Evolutionary conservation across 306 rosid genomes (phyloP), one percentile per base, ranked within the genome.

Genomic region (Vigna mungo): DNA sequence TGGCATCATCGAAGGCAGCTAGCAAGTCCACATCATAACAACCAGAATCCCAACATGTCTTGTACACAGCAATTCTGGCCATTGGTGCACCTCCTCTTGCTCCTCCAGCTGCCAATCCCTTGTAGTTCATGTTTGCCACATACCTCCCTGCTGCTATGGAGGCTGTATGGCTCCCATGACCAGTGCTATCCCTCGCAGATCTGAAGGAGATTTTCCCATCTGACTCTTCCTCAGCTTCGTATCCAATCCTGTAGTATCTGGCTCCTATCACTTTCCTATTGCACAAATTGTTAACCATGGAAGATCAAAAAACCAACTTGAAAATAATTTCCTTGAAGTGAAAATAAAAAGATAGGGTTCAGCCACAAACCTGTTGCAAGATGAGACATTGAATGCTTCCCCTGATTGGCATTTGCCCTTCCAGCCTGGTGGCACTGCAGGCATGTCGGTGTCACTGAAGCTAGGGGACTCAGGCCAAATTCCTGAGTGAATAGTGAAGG

Each of bases 381-480:
- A 80, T 78, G 94, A 90, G 83, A 92, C 83, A 83, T 87, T 92
- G 89, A 92, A 92, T 81, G 89, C 90, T 77, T 92, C 97, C 78
- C 96, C 97, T 30, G 80, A n/a, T 81, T 90, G 87, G 79, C 97
- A 92, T 46, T 52, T 59, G 41, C 97, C 97, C 46, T 81, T 92
- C 97, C 97, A 92, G 60, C 88, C 84, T 6, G 78, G 72, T 56
- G 97, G 97, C 84, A 90, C 90, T 12, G 87, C 90, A 60, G 97
- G 93, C 97, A 92, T 92, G 86, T 81, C 65, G 18, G 77, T 81
- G 83, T 92, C 97, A 48, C 84, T 81, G 77, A 92, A 92, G 82
- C 97, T 92, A 21, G 96, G 88, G 62, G 97, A 92, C 84, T 90
- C 97, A 21, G 97, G 97, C 97, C 97, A 92, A 79, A 92, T 90